Evolutionary conservation across 176 grass and related monocot species (phyloP).

Genomic region (Saccharum spontaneum): DNA sequence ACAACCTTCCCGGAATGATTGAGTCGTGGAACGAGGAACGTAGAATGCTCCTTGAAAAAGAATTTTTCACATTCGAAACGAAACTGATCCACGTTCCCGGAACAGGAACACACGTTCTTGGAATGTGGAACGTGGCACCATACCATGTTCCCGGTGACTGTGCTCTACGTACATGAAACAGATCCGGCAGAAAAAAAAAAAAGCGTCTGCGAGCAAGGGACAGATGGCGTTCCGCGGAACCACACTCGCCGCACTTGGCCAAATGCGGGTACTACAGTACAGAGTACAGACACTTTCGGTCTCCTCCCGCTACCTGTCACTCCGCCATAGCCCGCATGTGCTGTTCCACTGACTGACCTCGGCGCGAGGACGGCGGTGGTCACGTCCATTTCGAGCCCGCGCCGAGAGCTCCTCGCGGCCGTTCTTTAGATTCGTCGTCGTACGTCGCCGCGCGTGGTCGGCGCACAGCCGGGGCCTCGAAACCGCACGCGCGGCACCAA

Average conservation of each 20-base stretch:
- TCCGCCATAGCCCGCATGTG: conserved; percentile 37
- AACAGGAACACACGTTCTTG: too few relatives aligned
- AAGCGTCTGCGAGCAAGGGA: neutral
- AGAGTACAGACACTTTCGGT: conserved; percentile 38
- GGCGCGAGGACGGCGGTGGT: neutral
- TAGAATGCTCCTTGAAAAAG: too few relatives aligned
- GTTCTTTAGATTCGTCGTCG: conserved; percentile 13
- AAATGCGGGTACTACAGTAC: neutral
- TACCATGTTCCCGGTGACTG: too few relatives aligned
- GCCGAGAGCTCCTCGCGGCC: conserved; percentile 28
- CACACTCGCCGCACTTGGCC: conserved; percentile 14
- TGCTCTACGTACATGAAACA: neutral
- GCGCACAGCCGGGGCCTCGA: neutral
- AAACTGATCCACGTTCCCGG: too few relatives aligned
- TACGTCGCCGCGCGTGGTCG: neutral
- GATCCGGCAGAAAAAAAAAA: neutral
- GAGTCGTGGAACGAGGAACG: too few relatives aligned
- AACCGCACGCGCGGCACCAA: neutral
- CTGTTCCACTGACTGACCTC: neutral
- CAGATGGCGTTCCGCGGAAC: neutral
- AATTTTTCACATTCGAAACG: too few relatives aligned
- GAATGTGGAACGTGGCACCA: too few relatives aligned
- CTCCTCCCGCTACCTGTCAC: conserved; percentile 42
- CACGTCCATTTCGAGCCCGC: neutral
- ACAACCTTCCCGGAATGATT: too few relatives aligned